A percentile compares a stretch with the other conserved stretches of the same genome.
phyloP scores from a whole-genome alignment of 2,329 filamentous ascomycete species.

The Apiospora phragmitis region DNA sequence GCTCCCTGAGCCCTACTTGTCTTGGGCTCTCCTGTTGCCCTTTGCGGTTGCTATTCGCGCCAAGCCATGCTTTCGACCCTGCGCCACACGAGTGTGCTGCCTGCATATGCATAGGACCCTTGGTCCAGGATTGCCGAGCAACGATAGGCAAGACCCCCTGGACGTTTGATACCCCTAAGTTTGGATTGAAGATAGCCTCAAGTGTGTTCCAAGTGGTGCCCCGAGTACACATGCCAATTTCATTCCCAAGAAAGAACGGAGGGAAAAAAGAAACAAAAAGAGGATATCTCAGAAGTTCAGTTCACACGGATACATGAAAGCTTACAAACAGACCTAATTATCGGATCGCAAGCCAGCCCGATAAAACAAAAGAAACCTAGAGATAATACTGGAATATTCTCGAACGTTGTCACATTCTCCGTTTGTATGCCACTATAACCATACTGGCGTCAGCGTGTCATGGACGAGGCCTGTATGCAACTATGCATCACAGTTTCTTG shows the following conservation, averaged over 20 bases:
- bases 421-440: not conserved
- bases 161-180: too few species aligned
- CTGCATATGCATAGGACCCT: too few species aligned
- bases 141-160: not conserved
- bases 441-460: not conserved
- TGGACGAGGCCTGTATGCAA: not conserved
- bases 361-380: too few species aligned
- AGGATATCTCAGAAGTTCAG: too few species aligned
- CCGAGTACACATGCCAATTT: too few species aligned
- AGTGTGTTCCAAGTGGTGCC: too few species aligned
- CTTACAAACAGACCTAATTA: too few species aligned
- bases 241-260: too few species aligned
- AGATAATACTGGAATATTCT: not conserved
- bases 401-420: not conserved
- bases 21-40: not conserved
- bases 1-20: not conserved
- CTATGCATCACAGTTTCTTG: not conserved
- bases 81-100: not conserved
- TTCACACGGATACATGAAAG: too few species aligned
- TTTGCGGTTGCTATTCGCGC: not conserved
- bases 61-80: not conserved
- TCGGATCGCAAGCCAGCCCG: too few species aligned
- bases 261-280: too few species aligned
- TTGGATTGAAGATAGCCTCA: too few species aligned
- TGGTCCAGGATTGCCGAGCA: not conserved